Evolutionary conservation across 345 rosid species (phyloP), one percentile per base, ranked within the genome.

Genomic region (Gossypium arboreum): DNA sequence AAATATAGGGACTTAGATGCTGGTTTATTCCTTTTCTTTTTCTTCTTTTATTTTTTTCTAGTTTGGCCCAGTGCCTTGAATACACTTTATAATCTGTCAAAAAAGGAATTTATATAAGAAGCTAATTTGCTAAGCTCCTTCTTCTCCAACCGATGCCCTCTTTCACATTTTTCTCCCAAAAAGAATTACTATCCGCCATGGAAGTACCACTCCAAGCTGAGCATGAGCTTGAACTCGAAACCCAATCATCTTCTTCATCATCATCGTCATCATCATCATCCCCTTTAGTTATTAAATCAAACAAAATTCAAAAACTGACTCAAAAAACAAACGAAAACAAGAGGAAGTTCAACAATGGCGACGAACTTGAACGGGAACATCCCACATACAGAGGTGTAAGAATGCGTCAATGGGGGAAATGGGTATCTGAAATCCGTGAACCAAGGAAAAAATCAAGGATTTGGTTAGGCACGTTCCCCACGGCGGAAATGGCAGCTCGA

Each of bases 401-500:
- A 74, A 91, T 78, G 94, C 86, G 98, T 63, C 97, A 89, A 83
- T 92, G 97, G 98, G 98, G 98, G 0, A 92, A 89, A 84, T 94
- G 98, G 98, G 98, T 94, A 51, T 92, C 98, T 0, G 98, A 94
- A 76, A 94, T 92, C 56, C 82, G 98, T 56, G 92, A 94, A 76
- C 97, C 98, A 1, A 84, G 82, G 81, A 94, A 92, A 83, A 94
- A 94, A 78, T 92, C 97, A 8, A 90, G 98, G 79, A 94, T 94
- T 24, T 94, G 98, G 98, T 81, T 94, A 1, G 98, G 98, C 2
- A 91, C 98, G 39, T 94, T 88, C 82, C 79, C 92, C 0, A 92
- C 97, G 0, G 79, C 98, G 7, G 97, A 94, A 87, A 94, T 94
- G 98, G 98, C 97, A 2, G 97, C 98, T 74, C 87, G 97, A 78